A percentile compares a stretch with the other conserved stretches of the same genome.
Evolutionary conservation across 2,329 filamentous ascomycete genomes (phyloP).

Genomic region (Alternaria rosae): DNA sequence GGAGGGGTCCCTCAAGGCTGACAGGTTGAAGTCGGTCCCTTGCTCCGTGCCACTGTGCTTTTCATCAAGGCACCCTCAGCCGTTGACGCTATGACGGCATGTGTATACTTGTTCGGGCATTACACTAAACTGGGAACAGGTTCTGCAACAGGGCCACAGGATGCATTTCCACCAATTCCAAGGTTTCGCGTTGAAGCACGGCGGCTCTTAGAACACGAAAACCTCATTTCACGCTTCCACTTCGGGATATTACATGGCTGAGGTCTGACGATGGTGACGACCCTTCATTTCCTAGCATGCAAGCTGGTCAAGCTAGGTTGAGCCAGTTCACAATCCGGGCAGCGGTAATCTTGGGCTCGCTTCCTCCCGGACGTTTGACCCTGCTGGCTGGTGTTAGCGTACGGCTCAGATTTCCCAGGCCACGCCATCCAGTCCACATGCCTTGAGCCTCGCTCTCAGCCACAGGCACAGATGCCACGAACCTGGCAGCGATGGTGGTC

Average conservation of each 20-base stretch:
- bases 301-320: slow-evolving; percentile 33
- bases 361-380: slow-evolving; percentile 51
- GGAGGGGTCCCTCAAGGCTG: slow-evolving; percentile 44
- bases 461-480: slow-evolving; percentile 27
- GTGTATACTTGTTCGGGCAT: slow-evolving; percentile 39
- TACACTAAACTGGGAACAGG: slow-evolving; percentile 30
- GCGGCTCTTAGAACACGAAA: slow-evolving; percentile 41
- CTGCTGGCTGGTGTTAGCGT: slow-evolving; percentile 43
- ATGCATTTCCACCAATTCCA: slow-evolving; percentile 33
- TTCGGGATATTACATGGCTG: slow-evolving; percentile 41
- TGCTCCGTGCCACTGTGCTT: slow-evolving; percentile 37
- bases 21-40: slow-evolving; percentile 43
- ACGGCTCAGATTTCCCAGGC: slow-evolving; percentile 34
- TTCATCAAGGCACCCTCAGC: slow-evolving; percentile 25
- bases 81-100: slow-evolving; percentile 37
- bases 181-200: slow-evolving; percentile 48
- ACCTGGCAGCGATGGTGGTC: slow-evolving; percentile 26
- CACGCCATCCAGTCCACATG: slow-evolving; percentile 25
- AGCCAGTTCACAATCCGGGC: slow-evolving; percentile 39
- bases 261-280: slow-evolving; percentile 41
- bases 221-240: slow-evolving; percentile 43
- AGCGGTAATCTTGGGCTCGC: slow-evolving; percentile 48
- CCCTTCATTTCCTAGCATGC: slow-evolving; percentile 52
- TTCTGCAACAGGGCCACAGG: slow-evolving; percentile 23
- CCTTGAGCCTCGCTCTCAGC: slow-evolving; percentile 36